These are phyloP conservation scores for Talaromyces proteolyticus DNA, from an alignment of 495 filamentous ascomycete species.

Conservation along the genomic window DNA sequence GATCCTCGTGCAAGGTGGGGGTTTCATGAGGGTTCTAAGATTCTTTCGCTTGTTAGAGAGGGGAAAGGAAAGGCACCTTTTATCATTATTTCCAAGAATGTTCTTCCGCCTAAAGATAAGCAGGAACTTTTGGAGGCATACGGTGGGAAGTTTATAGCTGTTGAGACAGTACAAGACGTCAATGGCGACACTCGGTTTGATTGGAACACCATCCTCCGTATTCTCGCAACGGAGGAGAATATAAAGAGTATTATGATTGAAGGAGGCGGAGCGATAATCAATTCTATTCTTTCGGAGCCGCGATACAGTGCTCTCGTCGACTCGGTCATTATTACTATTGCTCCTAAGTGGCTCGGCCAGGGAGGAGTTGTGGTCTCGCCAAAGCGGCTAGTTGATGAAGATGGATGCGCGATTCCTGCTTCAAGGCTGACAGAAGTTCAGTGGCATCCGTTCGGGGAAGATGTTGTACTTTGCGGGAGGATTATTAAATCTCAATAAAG, in stretches of 20 bases:
- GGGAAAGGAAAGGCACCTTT: conserved; percentile 65
- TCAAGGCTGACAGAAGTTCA: conserved; percentile 56
- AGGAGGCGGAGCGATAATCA: conserved; percentile 75
- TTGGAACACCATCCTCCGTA: conserved; percentile 58
- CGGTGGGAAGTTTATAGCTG: conserved; percentile 38
- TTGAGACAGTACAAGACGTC: conserved; percentile 15
- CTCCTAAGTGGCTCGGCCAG: conserved; percentile 75
- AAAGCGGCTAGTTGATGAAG: conserved; percentile 30
- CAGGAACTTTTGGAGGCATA: conserved; percentile 29
- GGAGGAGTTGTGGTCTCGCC: conserved; percentile 74
- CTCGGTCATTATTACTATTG: conserved; percentile 79
- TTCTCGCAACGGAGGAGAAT: conserved; percentile 43
- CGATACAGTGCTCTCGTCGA: conserved; percentile 47
- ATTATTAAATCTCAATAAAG: conserved; percentile 12
- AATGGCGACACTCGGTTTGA: conserved; percentile 17
- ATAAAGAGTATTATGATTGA: conserved; percentile 82
- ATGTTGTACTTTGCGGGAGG: conserved; percentile 72
- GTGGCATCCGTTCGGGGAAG: conserved; percentile 71
- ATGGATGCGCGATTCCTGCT: conserved; percentile 42
- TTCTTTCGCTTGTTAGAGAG: conserved; percentile 54
- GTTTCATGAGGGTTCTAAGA: conserved; percentile 49
- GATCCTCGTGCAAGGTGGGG: conserved; percentile 70
- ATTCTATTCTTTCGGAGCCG: conserved; percentile 60
- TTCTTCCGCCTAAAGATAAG: conserved; percentile 20
- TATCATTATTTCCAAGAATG: conserved; percentile 45